Evolutionary conservation across 768 basidiomycete species (phyloP).

Genomic region (Boletus reticulatus): DNA sequence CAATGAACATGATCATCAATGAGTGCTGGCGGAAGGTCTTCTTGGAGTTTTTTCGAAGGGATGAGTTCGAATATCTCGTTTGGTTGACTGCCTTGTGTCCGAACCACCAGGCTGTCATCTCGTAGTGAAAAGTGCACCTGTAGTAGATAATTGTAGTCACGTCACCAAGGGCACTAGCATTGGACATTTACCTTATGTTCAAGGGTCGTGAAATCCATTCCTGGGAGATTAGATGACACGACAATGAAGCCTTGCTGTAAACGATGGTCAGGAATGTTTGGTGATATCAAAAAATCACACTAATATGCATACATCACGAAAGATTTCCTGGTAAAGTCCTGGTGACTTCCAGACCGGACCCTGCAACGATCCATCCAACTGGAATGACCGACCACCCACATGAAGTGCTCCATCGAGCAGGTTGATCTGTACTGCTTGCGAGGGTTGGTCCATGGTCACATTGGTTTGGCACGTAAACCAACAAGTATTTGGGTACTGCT

Average conservation of each 20-base stretch:
- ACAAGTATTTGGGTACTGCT: not conserved
- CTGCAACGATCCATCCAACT: constrained; percentile 9
- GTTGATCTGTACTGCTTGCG: not conserved
- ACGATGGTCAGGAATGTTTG: too few relatives aligned
- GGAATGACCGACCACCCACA: constrained; percentile 13
- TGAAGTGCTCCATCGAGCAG: constrained; percentile 15
- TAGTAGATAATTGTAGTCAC: rapidly evolving
- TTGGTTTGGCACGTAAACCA: constrained; percentile 18
- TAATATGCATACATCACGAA: not conserved
- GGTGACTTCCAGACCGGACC: not conserved
- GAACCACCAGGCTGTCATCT: constrained; percentile 3
- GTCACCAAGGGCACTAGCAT: too few relatives aligned
- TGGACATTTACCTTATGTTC: constrained; percentile 4
- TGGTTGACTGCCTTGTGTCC: not conserved
- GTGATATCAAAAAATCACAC: not conserved
- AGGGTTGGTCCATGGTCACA: not conserved
- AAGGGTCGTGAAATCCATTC: not conserved
- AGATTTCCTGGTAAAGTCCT: constrained; percentile 3
- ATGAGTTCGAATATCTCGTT: constrained; percentile 15
- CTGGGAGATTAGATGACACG: not conserved
- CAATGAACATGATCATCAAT: constrained; percentile 20
- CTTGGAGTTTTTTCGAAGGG: constrained; percentile 6
- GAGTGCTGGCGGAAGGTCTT: constrained; percentile 19
- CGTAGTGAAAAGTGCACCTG: constrained; percentile 19
- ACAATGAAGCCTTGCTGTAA: not conserved